Evolutionary conservation across 352 stramenopile species (phyloP), one percentile per base, ranked within the genome.

Genomic region (Phytophthora constricta): DNA sequence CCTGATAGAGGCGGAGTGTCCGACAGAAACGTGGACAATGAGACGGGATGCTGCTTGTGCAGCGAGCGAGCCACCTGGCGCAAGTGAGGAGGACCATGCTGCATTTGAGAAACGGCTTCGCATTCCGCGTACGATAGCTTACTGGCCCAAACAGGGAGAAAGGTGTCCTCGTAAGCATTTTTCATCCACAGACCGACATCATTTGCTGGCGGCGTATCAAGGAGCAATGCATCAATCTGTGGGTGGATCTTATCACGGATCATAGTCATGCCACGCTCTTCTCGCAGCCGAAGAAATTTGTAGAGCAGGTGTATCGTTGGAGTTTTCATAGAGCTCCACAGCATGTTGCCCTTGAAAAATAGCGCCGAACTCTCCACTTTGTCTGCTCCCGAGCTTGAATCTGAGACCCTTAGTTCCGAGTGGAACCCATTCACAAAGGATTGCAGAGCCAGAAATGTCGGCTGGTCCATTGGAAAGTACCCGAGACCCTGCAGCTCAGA

Each of bases 101-200:
- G 52, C 28, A 70, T 64, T 19, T 62, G 64, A 14, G 74, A 68
- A 25, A 89, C 52, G 1, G 61, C 65, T 47, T 78, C 65, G 34
- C 79, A 87, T 70, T 91, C 83, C n/a, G 71, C 59, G 48, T 90
- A 91, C 2, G 79, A 78, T 17, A 76, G 68, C 43, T 87, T 86
- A 62, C 83, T 91, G 9, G 79, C 84, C 80, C 80, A 91, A 33
- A 91, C 39, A 22, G 83, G 79, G 20, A 74, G 70, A 56, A 90
- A 91, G 1, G 83, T 86, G 45, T 91, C 70, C 5, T 82, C 70
- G 51, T 89, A 91, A 20, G 74, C 74, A 17, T 64, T 52, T 14
- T 17, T 3, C 79, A 87, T 87, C 83, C 83, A 91, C 14, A 87
- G 23, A 9, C 42, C 26, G 3, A n/a, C 9, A 48, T 31, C 25